Percentiles rank a stretch among this genome's conserved stretches.
Evolutionary conservation across 2,329 filamentous ascomycete species (phyloP).

Genomic region (Colletotrichum sp.): DNA sequence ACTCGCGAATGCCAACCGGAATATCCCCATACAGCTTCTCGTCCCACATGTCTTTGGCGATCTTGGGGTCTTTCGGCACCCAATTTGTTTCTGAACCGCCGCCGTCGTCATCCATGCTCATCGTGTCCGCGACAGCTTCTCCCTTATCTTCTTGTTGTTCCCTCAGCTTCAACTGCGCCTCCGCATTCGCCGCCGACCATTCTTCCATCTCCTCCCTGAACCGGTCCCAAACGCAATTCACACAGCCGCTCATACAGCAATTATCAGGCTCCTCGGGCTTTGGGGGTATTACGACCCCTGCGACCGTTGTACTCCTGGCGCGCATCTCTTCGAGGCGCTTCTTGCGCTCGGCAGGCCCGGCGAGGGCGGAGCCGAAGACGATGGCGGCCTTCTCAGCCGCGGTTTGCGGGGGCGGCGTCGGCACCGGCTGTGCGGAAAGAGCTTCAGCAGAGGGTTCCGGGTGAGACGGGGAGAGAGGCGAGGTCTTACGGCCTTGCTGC

Average conservation of each 20-base stretch:
- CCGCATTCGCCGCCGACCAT: constrained; percentile 71
- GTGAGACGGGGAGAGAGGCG: constrained; percentile 16
- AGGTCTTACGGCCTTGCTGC: constrained; percentile 26
- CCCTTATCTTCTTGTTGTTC: constrained; percentile 27
- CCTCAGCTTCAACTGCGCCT: constrained; percentile 63
- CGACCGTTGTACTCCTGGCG: constrained; percentile 67
- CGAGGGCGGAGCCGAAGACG: constrained; percentile 82
- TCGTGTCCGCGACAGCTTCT: constrained; percentile 36
- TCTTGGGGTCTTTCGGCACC: constrained; percentile 48
- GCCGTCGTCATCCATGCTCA: constrained; percentile 81
- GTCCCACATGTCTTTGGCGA: constrained; percentile 60
- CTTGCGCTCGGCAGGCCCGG: constrained; percentile 73
- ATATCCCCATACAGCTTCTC: constrained; percentile 79
- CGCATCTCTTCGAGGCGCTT: constrained; percentile 64
- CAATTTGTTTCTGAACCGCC: constrained; percentile 76
- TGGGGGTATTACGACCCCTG: constrained; percentile 83
- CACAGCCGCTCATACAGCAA: constrained; percentile 98
- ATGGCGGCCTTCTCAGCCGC: constrained; percentile 65
- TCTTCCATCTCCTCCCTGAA: constrained; percentile 93
- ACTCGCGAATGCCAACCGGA: constrained; percentile 92
- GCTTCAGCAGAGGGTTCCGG: constrained; percentile 24
- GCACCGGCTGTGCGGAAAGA: constrained; percentile 19
- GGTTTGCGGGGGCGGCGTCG: constrained; percentile 48
- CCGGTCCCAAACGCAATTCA: constrained; percentile 95
- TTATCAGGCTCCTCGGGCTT: constrained; percentile 91